phyloP scores from a whole-genome alignment of 2,329 filamentous ascomycete genomes.

The Graphilbum sp. region DNA sequence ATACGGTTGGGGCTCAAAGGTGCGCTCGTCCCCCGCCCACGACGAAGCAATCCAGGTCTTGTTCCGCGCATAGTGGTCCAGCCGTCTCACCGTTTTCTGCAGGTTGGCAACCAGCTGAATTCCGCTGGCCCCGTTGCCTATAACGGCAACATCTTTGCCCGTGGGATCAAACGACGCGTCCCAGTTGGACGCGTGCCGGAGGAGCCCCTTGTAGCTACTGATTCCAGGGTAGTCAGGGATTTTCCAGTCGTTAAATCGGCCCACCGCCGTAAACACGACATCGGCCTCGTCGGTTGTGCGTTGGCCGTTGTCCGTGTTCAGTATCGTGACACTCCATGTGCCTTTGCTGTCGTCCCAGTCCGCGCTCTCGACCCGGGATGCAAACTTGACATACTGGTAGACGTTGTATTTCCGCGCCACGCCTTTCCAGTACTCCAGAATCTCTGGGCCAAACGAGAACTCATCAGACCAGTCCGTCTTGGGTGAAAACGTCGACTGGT shows the following conservation, averaged over 20 bases:
- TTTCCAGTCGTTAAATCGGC: conserved; percentile 38
- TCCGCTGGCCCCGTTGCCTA: conserved; percentile 38
- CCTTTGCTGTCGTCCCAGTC: conserved; percentile 35
- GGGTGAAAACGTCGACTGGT: conserved; percentile 50
- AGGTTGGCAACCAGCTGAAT: conserved; percentile 32
- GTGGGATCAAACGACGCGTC: conserved; percentile 29
- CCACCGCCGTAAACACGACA: conserved; percentile 45
- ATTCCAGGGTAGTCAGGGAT: conserved; percentile 36
- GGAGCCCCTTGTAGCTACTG: conserved; percentile 30
- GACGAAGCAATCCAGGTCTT: conserved; percentile 52
- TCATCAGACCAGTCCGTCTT: conserved; percentile 54
- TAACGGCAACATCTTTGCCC: conserved; percentile 31
- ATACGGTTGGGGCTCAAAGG: conserved; percentile 38
- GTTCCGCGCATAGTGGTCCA: conserved; percentile 50
- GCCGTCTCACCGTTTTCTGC: conserved; percentile 27
- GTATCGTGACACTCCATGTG: conserved; percentile 38
- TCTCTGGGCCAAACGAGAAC: conserved; percentile 51
- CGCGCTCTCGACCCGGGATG: conserved; percentile 36
- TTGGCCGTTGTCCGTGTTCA: conserved; percentile 21
- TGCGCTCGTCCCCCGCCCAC: conserved; percentile 38
- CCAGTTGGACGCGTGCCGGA: conserved; percentile 42
- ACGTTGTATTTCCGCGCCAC: conserved; percentile 48
- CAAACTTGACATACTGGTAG: conserved; percentile 38
- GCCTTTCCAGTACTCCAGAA: conserved; percentile 47
- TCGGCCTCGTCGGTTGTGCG: conserved; percentile 30